Base-by-base conservation (phyloP, 129 eudicot species). In the Artemisia annua region DNA sequence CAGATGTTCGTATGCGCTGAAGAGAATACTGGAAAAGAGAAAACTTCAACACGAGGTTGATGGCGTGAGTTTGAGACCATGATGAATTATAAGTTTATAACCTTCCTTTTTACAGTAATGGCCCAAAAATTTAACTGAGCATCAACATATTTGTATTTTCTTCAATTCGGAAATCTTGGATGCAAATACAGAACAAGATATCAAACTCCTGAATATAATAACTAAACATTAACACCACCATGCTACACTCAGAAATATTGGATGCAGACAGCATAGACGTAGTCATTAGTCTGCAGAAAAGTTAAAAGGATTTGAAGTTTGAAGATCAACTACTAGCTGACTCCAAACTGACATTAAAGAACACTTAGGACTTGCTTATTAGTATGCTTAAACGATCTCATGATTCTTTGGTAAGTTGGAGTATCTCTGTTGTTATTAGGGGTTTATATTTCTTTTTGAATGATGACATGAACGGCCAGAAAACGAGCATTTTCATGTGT, bases 1-100 rank as follows among this genome's bases (percentile, higher is more conserved):
- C n/a, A 82, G 91, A 78, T 86, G 91, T 68, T 84, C 84, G 8
- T n/a, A 71, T 75, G 91, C 86, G 14, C 24, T 86, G 79, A 69
- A 73, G 65, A 83, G 67, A 69, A 77, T 80, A 69, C 63, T 80
- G 58, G 82, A 78, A 56, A 80, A 22, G 32, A 61, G 78, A 12
- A 75, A 59, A 24, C 68, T 16, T 61, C 73, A 67, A 75, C 66
- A 69, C 12, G 59, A 55, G 55, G 18, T 15, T 11, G 58, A 66
- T 75, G 17, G 22, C 44, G 19, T 15, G 79, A 24, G 48, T 22
- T 32, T 39, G 49, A 75, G 59, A 66, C 28, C 22, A 39, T 66
- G 66, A 75, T 52, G 17, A 18, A n/a, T n/a, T n/a, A n/a, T n/a
- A n/a, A n/a, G n/a, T 4, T 18, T 20, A 22, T 13, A 24, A 19